Evolutionary conservation across 108 stramenopile genomes (phyloP).

Genomic region (Heterococcus sp.): DNA sequence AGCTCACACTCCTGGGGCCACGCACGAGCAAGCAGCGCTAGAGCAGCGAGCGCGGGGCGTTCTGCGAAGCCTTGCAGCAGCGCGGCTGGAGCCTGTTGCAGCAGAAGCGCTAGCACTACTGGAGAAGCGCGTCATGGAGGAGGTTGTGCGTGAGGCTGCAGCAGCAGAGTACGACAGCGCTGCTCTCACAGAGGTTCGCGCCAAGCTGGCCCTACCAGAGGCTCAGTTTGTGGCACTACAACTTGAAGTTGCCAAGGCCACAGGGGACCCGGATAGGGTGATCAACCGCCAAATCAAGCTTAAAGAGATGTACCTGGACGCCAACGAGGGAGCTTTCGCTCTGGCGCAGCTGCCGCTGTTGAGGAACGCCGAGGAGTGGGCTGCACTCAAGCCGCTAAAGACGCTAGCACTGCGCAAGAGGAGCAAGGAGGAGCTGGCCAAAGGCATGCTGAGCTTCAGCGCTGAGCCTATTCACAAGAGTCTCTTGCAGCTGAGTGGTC

Average conservation of each 20-base stretch:
- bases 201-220: slow-evolving; percentile 54
- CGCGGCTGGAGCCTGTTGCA: slow-evolving; percentile 52
- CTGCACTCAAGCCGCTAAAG: slow-evolving; percentile 48
- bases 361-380: slow-evolving; percentile 53
- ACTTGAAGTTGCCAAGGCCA: slow-evolving; percentile 56
- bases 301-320: slow-evolving; percentile 57
- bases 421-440: slow-evolving; percentile 37
- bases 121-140: slow-evolving; percentile 51
- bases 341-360: slow-evolving; percentile 26
- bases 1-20: slow-evolving; percentile 12
- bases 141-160: slow-evolving; percentile 5
- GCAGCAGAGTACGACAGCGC: slow-evolving; percentile 17
- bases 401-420: slow-evolving; percentile 14
- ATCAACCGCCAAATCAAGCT: slow-evolving; percentile 62
- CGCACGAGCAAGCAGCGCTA: background rate
- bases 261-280: slow-evolving; percentile 53
- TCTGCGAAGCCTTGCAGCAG: slow-evolving; percentile 27
- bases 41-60: slow-evolving; percentile 21
- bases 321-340: slow-evolving; percentile 38
- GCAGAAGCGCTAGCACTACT: slow-evolving; percentile 50
- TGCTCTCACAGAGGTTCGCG: slow-evolving; percentile 49
- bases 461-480: slow-evolving; percentile 47
- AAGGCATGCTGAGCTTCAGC: slow-evolving; percentile 33
- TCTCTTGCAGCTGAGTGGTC: slow-evolving; percentile 32
- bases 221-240: slow-evolving; percentile 51